phyloP scores from a whole-genome alignment of 75 land plant genomes.

The Azolla pinnata region DNA sequence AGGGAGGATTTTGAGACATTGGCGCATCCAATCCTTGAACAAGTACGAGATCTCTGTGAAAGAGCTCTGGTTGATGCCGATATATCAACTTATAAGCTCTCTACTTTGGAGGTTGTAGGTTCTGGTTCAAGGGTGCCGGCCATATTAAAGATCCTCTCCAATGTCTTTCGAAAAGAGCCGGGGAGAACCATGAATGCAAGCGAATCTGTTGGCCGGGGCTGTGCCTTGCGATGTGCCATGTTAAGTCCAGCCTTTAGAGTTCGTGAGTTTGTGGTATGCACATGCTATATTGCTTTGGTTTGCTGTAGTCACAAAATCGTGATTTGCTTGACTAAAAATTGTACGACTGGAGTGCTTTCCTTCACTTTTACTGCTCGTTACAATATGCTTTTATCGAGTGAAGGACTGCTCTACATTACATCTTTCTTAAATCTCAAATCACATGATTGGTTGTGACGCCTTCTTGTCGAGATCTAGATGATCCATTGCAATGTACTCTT shows the following conservation, averaged over 20 bases:
- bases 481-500: not conserved
- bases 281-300: not conserved
- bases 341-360: too few species aligned
- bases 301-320: not conserved
- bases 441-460: not conserved
- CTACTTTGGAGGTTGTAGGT: conserved; percentile 83
- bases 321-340: too few species aligned
- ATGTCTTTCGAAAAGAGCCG: conserved; percentile 65
- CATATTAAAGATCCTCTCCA: conserved; percentile 41
- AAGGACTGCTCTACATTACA: not conserved
- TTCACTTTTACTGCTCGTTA: too few species aligned
- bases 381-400: too few species aligned
- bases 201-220: conserved; percentile 92
- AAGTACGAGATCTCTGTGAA: conserved; percentile 52
- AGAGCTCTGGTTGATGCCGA: conserved; percentile 59
- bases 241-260: conserved; percentile 81
- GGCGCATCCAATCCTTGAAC: conserved; percentile 43
- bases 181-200: conserved; percentile 87
- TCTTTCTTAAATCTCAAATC: not conserved
- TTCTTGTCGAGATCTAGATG: not conserved
- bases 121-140: conserved; percentile 94
- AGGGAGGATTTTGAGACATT: conserved; percentile 92
- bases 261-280: conserved; percentile 70
- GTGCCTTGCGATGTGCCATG: conserved; percentile 98
- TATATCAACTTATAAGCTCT: conserved; percentile 33